phyloP scores from a whole-genome alignment of 164 flowering plant genomes.

The Piper longum region DNA sequence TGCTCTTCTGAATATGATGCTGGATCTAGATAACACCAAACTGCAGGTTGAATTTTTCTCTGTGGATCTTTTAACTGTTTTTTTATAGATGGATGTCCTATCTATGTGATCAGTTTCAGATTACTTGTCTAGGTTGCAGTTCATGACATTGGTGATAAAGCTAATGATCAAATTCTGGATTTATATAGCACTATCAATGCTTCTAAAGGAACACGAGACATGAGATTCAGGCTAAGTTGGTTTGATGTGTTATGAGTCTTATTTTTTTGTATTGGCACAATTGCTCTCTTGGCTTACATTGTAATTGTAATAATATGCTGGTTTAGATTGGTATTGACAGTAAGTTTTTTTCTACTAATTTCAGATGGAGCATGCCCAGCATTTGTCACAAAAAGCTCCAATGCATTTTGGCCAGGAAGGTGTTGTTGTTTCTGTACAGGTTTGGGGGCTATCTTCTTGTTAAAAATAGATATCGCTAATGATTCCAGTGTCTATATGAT shows the following conservation, averaged over 20 bases:
- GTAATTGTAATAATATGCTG: not conserved
- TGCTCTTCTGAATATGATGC: conserved; percentile 50
- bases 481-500: too few relatives aligned
- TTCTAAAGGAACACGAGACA: conserved; percentile 50
- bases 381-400: conserved; percentile 56
- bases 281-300: too few relatives aligned
- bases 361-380: conserved; percentile 98
- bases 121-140: conserved; percentile 53
- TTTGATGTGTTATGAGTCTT: not conserved
- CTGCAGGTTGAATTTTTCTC: conserved; percentile 52
- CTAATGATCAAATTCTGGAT: conserved; percentile 76
- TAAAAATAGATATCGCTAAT: not conserved
- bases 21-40: conserved; percentile 49
- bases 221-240: conserved; percentile 70
- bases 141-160: conserved; percentile 94
- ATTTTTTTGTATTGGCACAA: not conserved
- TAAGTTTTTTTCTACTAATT: not conserved
- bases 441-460: conserved; percentile 4
- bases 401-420: conserved; percentile 58
- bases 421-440: conserved; percentile 90
- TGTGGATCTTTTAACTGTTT: too few relatives aligned
- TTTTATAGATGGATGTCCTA: too few relatives aligned
- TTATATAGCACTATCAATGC: conserved; percentile 43
- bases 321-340: not conserved
- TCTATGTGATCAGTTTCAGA: too few relatives aligned